phyloP scores from a whole-genome alignment of 805 yeast genomes.

The Pichia eremophila region DNA sequence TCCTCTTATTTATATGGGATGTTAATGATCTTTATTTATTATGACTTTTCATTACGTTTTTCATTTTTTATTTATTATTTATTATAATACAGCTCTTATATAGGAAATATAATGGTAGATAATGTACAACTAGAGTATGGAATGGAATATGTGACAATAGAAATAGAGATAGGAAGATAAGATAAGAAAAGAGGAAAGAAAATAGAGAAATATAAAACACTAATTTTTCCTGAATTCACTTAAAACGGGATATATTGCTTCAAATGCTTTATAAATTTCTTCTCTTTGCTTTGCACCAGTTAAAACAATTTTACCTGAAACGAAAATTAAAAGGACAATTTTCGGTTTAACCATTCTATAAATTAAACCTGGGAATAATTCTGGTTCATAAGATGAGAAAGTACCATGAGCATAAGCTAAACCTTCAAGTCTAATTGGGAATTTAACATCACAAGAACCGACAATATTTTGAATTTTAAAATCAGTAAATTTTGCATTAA shows the following conservation, averaged over 20 bases:
- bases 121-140: background rate
- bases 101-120: background rate
- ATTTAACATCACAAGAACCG: constrained; percentile 97
- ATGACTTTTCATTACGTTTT: no score
- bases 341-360: constrained; percentile 99
- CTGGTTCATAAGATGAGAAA: constrained; percentile 97
- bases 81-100: background rate
- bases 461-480: constrained; percentile 97
- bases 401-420: constrained; percentile 97
- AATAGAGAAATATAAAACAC: no score
- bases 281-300: constrained; percentile 99
- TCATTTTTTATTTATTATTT: background rate
- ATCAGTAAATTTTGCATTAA: constrained; percentile 95
- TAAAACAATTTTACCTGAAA: constrained; percentile 92
- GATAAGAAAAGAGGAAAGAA: no score
- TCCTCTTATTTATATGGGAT: no score
- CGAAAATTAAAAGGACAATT: constrained; percentile 90
- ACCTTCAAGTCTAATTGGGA: constrained; percentile 95
- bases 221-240: constrained; percentile 82
- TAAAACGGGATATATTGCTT: constrained; percentile 95
- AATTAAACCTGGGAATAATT: constrained; percentile 93
- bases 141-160: background rate
- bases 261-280: constrained; percentile 96
- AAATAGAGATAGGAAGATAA: background rate
- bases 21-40: no score